Evolutionary conservation across 73 alveolate species (phyloP).

Genomic region (Symbiodinium natans): DNA sequence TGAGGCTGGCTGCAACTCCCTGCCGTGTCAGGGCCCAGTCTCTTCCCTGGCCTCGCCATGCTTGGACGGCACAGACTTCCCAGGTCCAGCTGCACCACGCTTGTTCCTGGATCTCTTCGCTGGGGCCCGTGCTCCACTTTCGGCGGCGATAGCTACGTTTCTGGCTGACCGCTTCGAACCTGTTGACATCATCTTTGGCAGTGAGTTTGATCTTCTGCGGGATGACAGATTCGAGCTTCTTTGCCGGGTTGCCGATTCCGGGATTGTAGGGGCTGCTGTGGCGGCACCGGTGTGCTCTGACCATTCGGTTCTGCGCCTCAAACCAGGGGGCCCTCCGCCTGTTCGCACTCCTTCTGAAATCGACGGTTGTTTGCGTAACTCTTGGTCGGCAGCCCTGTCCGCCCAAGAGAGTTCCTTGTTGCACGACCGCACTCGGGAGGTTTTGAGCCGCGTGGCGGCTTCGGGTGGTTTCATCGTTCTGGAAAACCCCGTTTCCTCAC

Average conservation of each 20-base stretch:
- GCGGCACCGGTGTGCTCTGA: conserved; percentile 11
- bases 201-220: neutral
- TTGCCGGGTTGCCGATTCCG: neutral
- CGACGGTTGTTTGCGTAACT: neutral
- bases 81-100: neutral
- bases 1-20: too few species aligned
- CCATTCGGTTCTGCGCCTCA: neutral
- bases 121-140: neutral
- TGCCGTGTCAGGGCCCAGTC: too few species aligned
- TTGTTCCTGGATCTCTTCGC: neutral
- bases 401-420: neutral
- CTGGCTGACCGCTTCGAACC: neutral
- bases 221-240: neutral
- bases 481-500: neutral
- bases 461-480: neutral
- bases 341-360: neutral
- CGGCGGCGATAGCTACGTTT: neutral
- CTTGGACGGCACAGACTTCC: too few species aligned
- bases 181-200: neutral
- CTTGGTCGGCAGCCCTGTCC: too few species aligned
- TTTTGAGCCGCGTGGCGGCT: neutral
- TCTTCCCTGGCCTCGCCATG: too few species aligned
- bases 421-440: neutral
- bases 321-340: neutral
- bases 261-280: neutral